Conservation (phyloP, 1,284 basidiomycete species). For the Coniferiporia weirii region DNA sequence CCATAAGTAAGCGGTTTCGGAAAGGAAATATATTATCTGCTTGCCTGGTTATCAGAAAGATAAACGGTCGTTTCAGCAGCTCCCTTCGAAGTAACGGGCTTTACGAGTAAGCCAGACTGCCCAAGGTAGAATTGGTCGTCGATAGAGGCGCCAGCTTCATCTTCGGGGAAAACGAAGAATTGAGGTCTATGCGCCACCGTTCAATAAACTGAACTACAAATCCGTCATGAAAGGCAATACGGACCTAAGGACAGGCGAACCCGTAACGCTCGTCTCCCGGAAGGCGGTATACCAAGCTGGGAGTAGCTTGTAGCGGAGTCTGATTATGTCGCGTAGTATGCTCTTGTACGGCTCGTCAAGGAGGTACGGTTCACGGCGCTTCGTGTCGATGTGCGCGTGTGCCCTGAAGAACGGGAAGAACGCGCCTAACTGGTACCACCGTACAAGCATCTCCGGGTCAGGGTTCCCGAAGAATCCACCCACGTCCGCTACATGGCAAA, state of each 20-base stretch:
- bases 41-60: slow-evolving; percentile 80
- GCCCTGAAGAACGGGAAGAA: slow-evolving; percentile 98
- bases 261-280: slow-evolving; percentile 76
- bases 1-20: not conserved
- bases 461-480: slow-evolving; percentile 99
- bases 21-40: slow-evolving; percentile 19
- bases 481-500: slow-evolving; percentile 69
- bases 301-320: slow-evolving; percentile 83
- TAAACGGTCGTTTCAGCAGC: slow-evolving; percentile 74
- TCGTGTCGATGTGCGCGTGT: slow-evolving; percentile 97
- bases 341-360: slow-evolving; percentile 85
- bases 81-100: slow-evolving; percentile 81
- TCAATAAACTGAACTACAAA: not conserved
- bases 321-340: slow-evolving; percentile 75
- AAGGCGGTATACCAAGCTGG: slow-evolving; percentile 98
- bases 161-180: slow-evolving; percentile 88
- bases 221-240: not conserved
- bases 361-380: slow-evolving; percentile 93
- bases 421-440: slow-evolving; percentile 96
- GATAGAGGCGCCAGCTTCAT: slow-evolving; percentile 77
- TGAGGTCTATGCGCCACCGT: slow-evolving; percentile 66
- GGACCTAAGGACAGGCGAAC: slow-evolving; percentile 77
- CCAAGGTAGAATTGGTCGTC: slow-evolving; percentile 97
- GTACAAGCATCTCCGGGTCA: slow-evolving; percentile 86
- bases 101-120: slow-evolving; percentile 83